phyloP scores from a whole-genome alignment of 2,329 filamentous ascomycete genomes.

The Dissoconium aciculare region DNA sequence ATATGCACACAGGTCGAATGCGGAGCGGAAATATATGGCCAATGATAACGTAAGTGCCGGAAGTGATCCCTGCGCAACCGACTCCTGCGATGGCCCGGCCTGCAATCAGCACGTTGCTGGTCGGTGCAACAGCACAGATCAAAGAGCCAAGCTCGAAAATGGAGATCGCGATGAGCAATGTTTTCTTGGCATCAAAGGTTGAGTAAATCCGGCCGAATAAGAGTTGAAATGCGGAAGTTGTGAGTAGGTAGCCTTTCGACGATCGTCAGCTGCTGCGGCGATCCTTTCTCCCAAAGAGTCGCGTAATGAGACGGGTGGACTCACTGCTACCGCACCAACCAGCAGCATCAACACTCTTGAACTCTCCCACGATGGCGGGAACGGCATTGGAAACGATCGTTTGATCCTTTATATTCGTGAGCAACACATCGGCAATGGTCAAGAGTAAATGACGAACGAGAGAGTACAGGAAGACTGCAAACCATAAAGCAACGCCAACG shows the following conservation, averaged over 20 bases:
- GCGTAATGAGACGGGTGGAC: too few relatives aligned
- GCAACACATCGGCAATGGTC: too few relatives aligned
- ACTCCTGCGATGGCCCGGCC: constrained; percentile 41
- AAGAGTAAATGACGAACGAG: too few relatives aligned
- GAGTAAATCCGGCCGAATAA: constrained; percentile 44
- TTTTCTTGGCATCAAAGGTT: constrained; percentile 39
- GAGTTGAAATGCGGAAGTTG: constrained; percentile 28
- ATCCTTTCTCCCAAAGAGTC: too few relatives aligned
- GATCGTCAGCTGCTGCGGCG: too few relatives aligned
- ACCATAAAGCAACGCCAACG: too few relatives aligned
- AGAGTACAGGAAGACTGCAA: too few relatives aligned
- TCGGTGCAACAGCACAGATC: constrained; percentile 37
- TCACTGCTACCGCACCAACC: too few relatives aligned
- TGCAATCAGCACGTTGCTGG: constrained; percentile 39
- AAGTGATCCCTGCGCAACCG: constrained; percentile 38
- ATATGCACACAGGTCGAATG: constrained; percentile 31
- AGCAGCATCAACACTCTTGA: too few relatives aligned
- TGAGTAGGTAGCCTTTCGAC: constrained; percentile 34
- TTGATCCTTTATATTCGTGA: too few relatives aligned
- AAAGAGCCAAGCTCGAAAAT: constrained; percentile 38
- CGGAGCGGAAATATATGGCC: constrained; percentile 29
- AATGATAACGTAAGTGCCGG: constrained; percentile 39
- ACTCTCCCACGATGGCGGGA: too few relatives aligned
- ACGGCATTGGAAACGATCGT: too few relatives aligned
- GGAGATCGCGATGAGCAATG: constrained; percentile 36